Evolutionary conservation across 1,139 yeast genomes (phyloP).

Genomic region (Geotrichum cucujoidarum): DNA sequence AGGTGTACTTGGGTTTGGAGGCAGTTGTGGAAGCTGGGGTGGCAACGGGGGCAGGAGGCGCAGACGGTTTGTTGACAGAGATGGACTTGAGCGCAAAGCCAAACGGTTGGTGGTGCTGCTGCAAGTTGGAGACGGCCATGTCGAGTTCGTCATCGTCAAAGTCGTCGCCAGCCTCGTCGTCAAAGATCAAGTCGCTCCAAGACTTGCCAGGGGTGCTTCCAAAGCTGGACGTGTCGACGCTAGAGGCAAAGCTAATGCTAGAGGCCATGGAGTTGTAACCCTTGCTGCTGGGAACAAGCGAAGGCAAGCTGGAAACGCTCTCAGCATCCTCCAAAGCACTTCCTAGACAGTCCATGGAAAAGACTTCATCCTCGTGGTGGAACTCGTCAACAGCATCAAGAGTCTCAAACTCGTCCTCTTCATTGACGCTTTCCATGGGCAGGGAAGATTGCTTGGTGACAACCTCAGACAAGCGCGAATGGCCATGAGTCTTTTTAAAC

Average conservation of each 20-base stretch:
- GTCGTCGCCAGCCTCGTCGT: conserved; percentile 11
- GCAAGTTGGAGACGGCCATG: conserved; percentile 5
- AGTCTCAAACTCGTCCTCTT: conserved; percentile 12
- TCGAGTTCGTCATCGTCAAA: conserved; percentile 5
- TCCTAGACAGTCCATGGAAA: conserved; percentile 16
- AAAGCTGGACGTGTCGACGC: conserved; percentile 2
- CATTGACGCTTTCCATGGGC: conserved; percentile 16
- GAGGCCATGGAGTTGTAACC: conserved; percentile 7
- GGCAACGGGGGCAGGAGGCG: background rate
- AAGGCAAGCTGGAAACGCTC: conserved; percentile 30
- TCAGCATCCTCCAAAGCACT: conserved; percentile 18
- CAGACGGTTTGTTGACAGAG: background rate
- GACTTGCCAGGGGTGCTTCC: conserved; percentile 28
- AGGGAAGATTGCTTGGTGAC: conserved; percentile 14
- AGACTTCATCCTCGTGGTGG: conserved; percentile 30
- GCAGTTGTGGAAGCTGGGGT: conserved; percentile 1
- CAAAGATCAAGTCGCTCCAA: conserved; percentile 31
- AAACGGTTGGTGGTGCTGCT: no score
- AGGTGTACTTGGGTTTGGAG: background rate
- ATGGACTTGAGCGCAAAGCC: background rate
- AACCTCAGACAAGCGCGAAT: conserved; percentile 19
- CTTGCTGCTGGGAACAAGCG: conserved; percentile 26
- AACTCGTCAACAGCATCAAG: no score
- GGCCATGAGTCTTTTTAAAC: conserved; percentile 19
- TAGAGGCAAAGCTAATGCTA: conserved; percentile 7